Evolutionary conservation across 2,329 filamentous ascomycete species (phyloP).

Genomic region (Colletotrichum paranaense): DNA sequence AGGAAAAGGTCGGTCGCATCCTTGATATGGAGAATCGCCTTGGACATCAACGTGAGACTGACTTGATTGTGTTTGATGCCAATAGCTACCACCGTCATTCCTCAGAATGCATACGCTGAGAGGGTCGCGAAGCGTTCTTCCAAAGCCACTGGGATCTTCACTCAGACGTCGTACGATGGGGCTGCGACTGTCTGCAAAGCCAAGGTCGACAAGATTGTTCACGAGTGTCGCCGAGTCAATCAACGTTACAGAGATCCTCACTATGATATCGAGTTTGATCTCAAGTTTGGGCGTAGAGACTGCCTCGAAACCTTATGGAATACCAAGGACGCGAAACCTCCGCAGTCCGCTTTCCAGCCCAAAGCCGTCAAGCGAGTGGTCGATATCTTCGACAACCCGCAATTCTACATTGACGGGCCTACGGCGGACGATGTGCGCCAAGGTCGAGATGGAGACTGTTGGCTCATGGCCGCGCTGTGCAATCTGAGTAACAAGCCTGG

Average conservation of each 20-base stretch:
- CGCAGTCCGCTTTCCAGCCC: conserved; percentile 49
- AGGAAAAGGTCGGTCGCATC: conserved; percentile 66
- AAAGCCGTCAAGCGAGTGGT: conserved; percentile 74
- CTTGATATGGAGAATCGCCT: neutral
- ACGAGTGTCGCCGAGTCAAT: conserved; percentile 79
- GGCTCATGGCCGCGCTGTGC: conserved; percentile 84
- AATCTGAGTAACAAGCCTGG: conserved; percentile 80
- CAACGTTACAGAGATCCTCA: conserved; percentile 89
- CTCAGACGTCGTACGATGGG: conserved; percentile 77
- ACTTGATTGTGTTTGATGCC: neutral
- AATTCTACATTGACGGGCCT: conserved; percentile 82
- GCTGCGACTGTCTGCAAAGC: conserved; percentile 75
- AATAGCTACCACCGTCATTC: conserved; percentile 74
- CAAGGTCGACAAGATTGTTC: conserved; percentile 71
- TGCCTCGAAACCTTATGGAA: conserved; percentile 60
- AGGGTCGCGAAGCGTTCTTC: conserved; percentile 67
- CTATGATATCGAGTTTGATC: conserved; percentile 84
- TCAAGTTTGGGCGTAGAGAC: conserved; percentile 68
- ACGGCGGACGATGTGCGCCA: conserved; percentile 83
- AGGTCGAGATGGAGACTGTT: conserved; percentile 84
- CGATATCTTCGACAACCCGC: conserved; percentile 81
- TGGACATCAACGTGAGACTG: conserved; percentile 7
- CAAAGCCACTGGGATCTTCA: conserved; percentile 54
- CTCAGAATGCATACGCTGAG: conserved; percentile 73
- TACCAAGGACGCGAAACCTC: conserved; percentile 36